A percentile compares a stretch with the other conserved stretches of the same genome.
These are phyloP conservation scores for Spatholobus suberectus DNA, from an alignment of 306 rosid genomes.

Conservation along the genomic window DNA sequence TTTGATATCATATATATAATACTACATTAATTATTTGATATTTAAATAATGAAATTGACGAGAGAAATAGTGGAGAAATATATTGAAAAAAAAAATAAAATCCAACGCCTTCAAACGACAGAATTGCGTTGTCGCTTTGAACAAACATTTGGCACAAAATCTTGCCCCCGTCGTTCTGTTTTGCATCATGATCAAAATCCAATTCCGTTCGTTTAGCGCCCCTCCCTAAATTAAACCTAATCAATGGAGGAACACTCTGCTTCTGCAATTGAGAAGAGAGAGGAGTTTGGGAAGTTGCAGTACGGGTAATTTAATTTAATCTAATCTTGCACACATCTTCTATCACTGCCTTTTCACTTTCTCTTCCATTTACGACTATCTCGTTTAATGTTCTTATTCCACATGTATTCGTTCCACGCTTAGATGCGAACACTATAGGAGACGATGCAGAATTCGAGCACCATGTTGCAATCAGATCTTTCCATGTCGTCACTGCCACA, in stretches of 20 bases:
- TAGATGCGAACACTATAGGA: slow-evolving; percentile 68
- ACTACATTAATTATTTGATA: neutral
- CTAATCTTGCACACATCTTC: too few species aligned
- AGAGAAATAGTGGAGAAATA: neutral
- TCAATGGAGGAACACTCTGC: slow-evolving; percentile 29
- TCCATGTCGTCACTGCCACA: slow-evolving; percentile 79
- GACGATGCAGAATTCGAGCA: slow-evolving; percentile 74
- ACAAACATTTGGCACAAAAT: neutral
- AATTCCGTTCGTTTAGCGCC: neutral
- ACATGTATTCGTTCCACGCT: neutral
- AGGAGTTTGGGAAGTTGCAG: slow-evolving; percentile 51
- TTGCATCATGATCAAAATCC: neutral
- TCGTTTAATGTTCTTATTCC: neutral
- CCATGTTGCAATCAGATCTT: slow-evolving; percentile 75
- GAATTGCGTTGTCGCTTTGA: neutral
- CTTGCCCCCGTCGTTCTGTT: neutral
- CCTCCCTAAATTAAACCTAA: neutral
- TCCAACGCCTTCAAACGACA: neutral
- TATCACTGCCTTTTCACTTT: neutral
- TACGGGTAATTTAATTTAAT: slow-evolving; percentile 46
- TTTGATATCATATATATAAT: too few species aligned
- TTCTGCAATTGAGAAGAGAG: slow-evolving; percentile 16
- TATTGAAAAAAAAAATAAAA: neutral
- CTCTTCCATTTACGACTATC: neutral
- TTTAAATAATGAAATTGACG: neutral